Percentiles rank a stretch among this genome's conserved stretches.
Conservation (phyloP, 148 eudicot species). For the Heliosperma pusillum region DNA sequence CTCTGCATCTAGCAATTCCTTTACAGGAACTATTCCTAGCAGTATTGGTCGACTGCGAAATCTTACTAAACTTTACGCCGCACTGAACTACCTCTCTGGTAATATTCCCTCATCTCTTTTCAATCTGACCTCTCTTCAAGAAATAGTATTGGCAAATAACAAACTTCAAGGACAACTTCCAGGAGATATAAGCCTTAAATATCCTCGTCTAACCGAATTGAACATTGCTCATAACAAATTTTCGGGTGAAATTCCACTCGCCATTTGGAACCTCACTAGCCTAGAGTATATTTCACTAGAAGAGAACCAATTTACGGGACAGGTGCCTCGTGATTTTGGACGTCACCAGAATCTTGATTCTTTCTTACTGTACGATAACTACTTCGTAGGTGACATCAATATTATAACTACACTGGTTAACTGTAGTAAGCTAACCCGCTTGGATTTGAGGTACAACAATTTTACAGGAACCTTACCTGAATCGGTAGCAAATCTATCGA, state of each 20-base stretch:
- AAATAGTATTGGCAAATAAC: not conserved
- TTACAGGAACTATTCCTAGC: conserved; percentile 29
- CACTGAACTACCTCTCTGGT: conserved; percentile 19
- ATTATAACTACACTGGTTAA: conserved; percentile 27
- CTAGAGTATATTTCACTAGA: not conserved
- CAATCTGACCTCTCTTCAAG: conserved; percentile 22
- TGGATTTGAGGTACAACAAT: not conserved
- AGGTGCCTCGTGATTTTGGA: conserved; percentile 14
- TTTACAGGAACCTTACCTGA: conserved; percentile 26
- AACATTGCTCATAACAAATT: conserved; percentile 5
- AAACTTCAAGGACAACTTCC: conserved; percentile 31
- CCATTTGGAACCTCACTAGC: conserved; percentile 27
- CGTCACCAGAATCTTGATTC: not conserved
- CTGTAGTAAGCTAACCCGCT: conserved; percentile 14
- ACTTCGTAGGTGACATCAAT: conserved; percentile 24
- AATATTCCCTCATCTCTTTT: conserved; percentile 24
- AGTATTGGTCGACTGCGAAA: conserved; percentile 22
- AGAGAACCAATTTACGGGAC: conserved; percentile 16
- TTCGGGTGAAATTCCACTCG: conserved; percentile 30
- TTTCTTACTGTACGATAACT: not conserved
- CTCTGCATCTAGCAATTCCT: not conserved
- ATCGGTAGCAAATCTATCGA: conserved; percentile 18
- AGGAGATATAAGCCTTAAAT: conserved; percentile 11
- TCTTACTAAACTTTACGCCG: not conserved
- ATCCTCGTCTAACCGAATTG: conserved; percentile 18